phyloP scores from a whole-genome alignment of 1,284 basidiomycete species.

The Ganoderma meredithae region DNA sequence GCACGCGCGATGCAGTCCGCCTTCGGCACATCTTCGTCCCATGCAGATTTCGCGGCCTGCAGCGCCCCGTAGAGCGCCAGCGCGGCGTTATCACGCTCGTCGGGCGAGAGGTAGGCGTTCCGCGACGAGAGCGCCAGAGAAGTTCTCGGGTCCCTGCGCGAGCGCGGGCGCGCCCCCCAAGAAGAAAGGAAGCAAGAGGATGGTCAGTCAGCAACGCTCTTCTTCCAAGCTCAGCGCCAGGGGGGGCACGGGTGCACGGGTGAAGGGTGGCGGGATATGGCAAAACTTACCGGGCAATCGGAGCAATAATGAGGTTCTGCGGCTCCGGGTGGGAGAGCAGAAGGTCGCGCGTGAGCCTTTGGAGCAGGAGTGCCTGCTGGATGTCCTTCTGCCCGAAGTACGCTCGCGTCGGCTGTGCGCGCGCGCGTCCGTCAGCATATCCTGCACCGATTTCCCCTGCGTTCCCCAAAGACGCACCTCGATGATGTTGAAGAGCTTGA shows the following conservation, averaged over 20 bases:
- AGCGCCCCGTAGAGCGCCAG: conserved; percentile 80
- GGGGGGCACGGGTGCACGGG: background rate
- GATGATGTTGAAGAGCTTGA: conserved; percentile 93
- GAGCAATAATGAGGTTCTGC: conserved; percentile 80
- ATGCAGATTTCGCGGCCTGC: conserved; percentile 58
- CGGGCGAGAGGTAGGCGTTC: conserved; percentile 82
- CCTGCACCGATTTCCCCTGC: too few relatives aligned
- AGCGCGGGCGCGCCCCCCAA: background rate
- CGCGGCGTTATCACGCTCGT: conserved; percentile 72
- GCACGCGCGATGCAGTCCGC: conserved; percentile 59
- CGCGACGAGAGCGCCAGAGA: conserved; percentile 90
- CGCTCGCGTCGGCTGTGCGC: conserved; percentile 79
- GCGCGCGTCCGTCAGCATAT: background rate
- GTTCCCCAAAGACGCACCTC: conserved; percentile 57
- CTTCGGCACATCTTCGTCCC: conserved; percentile 60
- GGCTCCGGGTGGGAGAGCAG: conserved; percentile 80
- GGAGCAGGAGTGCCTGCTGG: conserved; percentile 91
- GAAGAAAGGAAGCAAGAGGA: background rate
- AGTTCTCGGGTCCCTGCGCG: conserved; percentile 52
- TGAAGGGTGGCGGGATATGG: too few relatives aligned
- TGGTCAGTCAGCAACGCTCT: background rate
- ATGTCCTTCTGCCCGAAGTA: conserved; percentile 99
- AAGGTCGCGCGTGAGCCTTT: conserved; percentile 85
- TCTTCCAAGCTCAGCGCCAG: background rate
- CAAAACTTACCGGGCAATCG: conserved; percentile 69